Percentiles rank a stretch among this genome's conserved stretches.
Evolutionary conservation across 371 early-diverging fungal genomes (phyloP).

Genomic region (Parasitella parasitica): DNA sequence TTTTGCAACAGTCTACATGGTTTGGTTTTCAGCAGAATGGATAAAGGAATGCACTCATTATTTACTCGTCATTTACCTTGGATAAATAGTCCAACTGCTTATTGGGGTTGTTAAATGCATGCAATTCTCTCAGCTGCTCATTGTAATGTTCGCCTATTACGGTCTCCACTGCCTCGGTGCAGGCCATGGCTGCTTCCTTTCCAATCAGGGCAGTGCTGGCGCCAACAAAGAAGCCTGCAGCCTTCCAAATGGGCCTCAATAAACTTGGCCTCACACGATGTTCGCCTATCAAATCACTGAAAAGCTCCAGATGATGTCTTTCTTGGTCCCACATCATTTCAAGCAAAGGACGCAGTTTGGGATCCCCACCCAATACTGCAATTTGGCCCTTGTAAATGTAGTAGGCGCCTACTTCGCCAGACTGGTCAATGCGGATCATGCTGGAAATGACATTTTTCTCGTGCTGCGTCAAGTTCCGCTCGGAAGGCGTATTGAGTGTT

Average conservation of each 20-base stretch:
- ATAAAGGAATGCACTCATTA: too few species aligned
- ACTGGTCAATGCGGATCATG: constrained; percentile 94
- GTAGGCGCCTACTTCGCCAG: constrained; percentile 96
- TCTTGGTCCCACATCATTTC: constrained; percentile 97
- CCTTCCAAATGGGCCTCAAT: constrained; percentile 85
- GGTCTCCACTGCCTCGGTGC: constrained; percentile 97
- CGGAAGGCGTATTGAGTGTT: neutral
- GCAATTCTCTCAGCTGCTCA: constrained; percentile 80
- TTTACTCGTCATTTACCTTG: too few species aligned
- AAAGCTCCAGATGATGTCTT: constrained; percentile 74
- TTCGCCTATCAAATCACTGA: constrained; percentile 75
- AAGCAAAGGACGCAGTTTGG: constrained; percentile 69
- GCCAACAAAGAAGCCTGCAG: constrained; percentile 89
- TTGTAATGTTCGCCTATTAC: constrained; percentile 96
- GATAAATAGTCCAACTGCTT: constrained; percentile 60
- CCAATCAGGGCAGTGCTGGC: constrained; percentile 88
- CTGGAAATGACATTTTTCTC: constrained; percentile 37
- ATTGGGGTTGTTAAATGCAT: constrained; percentile 55
- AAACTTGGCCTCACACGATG: constrained; percentile 86
- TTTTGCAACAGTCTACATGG: constrained; percentile 60
- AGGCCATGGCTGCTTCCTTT: constrained; percentile 95
- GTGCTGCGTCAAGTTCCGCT: constrained; percentile 22
- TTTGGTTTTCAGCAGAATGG: too few species aligned
- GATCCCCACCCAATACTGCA: constrained; percentile 77
- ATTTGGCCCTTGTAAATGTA: constrained; percentile 94